Conservation (phyloP, 164 flowering plant species). For the Brasenia schreberi region DNA sequence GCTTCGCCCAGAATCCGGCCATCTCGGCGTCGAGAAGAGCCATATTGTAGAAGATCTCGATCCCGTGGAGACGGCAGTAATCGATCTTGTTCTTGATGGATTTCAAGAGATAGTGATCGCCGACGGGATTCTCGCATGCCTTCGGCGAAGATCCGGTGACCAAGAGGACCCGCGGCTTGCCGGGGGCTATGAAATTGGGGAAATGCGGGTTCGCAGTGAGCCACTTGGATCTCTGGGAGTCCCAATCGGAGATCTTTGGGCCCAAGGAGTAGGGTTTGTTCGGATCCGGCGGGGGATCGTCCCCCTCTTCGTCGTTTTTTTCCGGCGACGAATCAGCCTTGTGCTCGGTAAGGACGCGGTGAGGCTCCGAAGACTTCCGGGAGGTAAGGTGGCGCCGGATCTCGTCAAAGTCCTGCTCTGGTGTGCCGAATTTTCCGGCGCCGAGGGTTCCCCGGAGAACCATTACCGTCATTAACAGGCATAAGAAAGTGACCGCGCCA, state of each 20-base stretch:
- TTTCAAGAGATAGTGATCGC: slow-evolving; percentile 65
- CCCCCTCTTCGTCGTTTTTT: slow-evolving; percentile 12
- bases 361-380: slow-evolving; percentile 34
- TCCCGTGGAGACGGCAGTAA: slow-evolving; percentile 80
- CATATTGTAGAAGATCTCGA: slow-evolving; percentile 71
- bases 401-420: slow-evolving; percentile 13
- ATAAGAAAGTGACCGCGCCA: slow-evolving; percentile 45
- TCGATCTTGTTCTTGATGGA: slow-evolving; percentile 93
- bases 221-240: slow-evolving; percentile 50
- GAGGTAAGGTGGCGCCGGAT: slow-evolving; percentile 29
- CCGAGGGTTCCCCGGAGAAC: slow-evolving; percentile 35
- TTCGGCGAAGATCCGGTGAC: slow-evolving; percentile 77
- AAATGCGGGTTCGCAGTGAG: slow-evolving; percentile 33
- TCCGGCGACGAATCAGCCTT: not conserved
- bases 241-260: slow-evolving; percentile 66
- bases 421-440: not conserved
- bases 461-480: slow-evolving; percentile 52
- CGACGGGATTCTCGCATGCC: slow-evolving; percentile 74
- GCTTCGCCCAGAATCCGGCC: slow-evolving; percentile 88
- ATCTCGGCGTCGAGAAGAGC: slow-evolving; percentile 79
- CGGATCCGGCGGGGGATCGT: slow-evolving; percentile 42
- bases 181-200: slow-evolving; percentile 41
- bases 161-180: slow-evolving; percentile 51
- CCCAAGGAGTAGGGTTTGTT: slow-evolving; percentile 43
- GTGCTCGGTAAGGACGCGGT: slow-evolving; percentile 43